Percentiles rank a stretch among this genome's conserved stretches.
Evolutionary conservation across 768 basidiomycete genomes (phyloP).

Genomic region (Omphalotus guepiniiformis): DNA sequence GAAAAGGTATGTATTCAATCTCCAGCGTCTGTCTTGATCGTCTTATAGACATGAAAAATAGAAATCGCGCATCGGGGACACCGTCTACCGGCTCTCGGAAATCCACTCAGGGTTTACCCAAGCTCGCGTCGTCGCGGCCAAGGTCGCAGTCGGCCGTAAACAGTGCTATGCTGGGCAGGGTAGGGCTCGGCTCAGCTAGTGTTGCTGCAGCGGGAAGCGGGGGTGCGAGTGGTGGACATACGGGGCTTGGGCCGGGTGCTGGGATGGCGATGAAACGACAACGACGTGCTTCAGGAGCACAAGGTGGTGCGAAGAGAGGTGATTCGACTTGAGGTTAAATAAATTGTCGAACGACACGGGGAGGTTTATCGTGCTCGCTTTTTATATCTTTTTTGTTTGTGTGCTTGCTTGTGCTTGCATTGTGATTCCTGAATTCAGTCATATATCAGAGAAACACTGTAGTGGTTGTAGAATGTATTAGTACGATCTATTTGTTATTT

Average conservation of each 20-base stretch:
- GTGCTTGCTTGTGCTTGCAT: conserved; percentile 9
- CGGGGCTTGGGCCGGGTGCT: too few species aligned
- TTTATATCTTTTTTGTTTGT: conserved; percentile 11
- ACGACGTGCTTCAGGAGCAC: conserved; percentile 58
- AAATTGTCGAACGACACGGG: too few species aligned
- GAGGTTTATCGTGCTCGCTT: conserved; percentile 2
- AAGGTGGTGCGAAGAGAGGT: conserved; percentile 28
- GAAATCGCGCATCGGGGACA: conserved; percentile 79
- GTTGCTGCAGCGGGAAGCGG: conserved; percentile 24
- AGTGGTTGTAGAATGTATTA: conserved; percentile 36
- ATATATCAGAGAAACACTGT: conserved; percentile 26
- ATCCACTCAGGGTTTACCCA: conserved; percentile 53
- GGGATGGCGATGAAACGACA: conserved; percentile 69
- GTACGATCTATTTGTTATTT: conserved; percentile 19
- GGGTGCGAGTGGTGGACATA: conserved; percentile 25
- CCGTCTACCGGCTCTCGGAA: conserved; percentile 66
- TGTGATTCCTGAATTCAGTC: conserved; percentile 3
- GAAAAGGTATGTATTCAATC: conserved; percentile 73
- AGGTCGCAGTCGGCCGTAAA: conserved; percentile 63
- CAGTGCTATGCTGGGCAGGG: conserved; percentile 18
- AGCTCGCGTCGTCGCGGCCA: conserved; percentile 69
- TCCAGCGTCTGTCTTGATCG: too few species aligned
- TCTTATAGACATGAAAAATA: too few species aligned
- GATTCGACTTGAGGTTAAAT: conserved; percentile 10
- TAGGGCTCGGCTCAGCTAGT: conserved; percentile 20